Evolutionary conservation across 2,329 filamentous ascomycete genomes (phyloP), one percentile per base, ranked within the genome.

Genomic region (Stachybotrys echinatus): DNA sequence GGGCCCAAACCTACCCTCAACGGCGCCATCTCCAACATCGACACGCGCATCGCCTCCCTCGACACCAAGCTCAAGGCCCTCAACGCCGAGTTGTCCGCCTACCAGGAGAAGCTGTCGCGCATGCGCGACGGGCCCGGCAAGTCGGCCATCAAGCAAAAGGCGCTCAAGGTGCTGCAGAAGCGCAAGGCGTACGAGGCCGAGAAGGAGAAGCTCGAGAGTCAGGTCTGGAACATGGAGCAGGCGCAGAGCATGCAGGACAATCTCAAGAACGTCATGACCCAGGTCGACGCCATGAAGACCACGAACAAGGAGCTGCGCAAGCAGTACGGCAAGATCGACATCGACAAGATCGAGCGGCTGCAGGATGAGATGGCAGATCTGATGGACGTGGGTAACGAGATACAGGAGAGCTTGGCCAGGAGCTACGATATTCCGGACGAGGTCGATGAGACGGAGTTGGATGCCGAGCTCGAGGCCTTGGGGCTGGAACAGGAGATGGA

Each of bases 151-250:
- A 95, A 94, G 67, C 86, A 95, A 64, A 96, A 96, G 65, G 92
- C 92, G 2, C 85, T 96, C 61, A 96, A 96, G 63, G 85, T 97
- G 12, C 85, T 97, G 3, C 90, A 96, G 73, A 88, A 91, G 52
- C 87, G 92, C 59, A 96, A 95, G 67, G 87, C 92, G 71, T 95
- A 96, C 82, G 94, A 99, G 72, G 79, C 83, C 4, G 91, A 96
- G 71, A 89, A 92, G 57, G 91, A 96, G 63, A 92, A 97, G 72
- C 84, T 97, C 48, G 88, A 95, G 72, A 81, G 87, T 57, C 94
- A 99, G 73, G 89, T 89, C 20, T 97, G 92, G 92, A 97, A 97
- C 74, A 96, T 99, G 92, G 92, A 97, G 74, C 92, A 96, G 72
- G 92, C 92, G 3, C 88, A 88, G 66, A 95, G 92, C 80, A 96